Percentiles rank a stretch among this genome's conserved stretches.
Evolutionary conservation across 768 basidiomycete genomes (phyloP).

Genomic region (Clathrus columnatus): DNA sequence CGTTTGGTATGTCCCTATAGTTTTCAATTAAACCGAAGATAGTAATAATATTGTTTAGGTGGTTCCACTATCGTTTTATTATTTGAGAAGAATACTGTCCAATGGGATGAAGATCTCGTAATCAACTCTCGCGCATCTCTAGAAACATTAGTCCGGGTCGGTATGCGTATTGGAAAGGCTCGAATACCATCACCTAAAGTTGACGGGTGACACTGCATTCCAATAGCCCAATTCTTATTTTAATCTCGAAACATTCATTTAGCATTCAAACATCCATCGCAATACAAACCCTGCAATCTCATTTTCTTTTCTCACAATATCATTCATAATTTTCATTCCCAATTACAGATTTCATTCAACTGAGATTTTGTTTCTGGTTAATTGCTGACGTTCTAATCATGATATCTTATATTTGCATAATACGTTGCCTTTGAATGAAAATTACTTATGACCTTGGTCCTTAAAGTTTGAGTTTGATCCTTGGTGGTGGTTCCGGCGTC

Average conservation of each 20-base stretch:
- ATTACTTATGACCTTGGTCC: too few species aligned
- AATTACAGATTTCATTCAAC: too few species aligned
- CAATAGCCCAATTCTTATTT: too few species aligned
- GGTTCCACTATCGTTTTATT: slow-evolving; percentile 88
- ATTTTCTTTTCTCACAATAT: too few species aligned
- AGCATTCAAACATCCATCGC: not conserved
- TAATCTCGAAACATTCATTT: not conserved
- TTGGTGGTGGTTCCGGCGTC: too few species aligned
- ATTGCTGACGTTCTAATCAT: too few species aligned
- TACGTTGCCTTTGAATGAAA: too few species aligned
- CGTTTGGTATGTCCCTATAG: slow-evolving; percentile 60
- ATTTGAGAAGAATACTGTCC: slow-evolving; percentile 75
- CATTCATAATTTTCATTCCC: too few species aligned
- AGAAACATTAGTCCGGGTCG: slow-evolving; percentile 83
- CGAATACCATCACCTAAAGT: not conserved
- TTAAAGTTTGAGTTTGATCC: too few species aligned
- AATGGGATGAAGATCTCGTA: slow-evolving; percentile 89
- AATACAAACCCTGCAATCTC: too few species aligned
- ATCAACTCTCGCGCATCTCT: slow-evolving; percentile 80
- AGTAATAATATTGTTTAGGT: slow-evolving; percentile 33
- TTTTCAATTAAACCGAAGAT: not conserved
- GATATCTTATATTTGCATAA: too few species aligned
- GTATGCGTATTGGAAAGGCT: slow-evolving; percentile 68
- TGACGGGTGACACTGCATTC: not conserved
- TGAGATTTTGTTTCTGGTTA: too few species aligned